Evolutionary conservation across 179 eudicot species (phyloP).

Genomic region (Actinidia chinensis): DNA sequence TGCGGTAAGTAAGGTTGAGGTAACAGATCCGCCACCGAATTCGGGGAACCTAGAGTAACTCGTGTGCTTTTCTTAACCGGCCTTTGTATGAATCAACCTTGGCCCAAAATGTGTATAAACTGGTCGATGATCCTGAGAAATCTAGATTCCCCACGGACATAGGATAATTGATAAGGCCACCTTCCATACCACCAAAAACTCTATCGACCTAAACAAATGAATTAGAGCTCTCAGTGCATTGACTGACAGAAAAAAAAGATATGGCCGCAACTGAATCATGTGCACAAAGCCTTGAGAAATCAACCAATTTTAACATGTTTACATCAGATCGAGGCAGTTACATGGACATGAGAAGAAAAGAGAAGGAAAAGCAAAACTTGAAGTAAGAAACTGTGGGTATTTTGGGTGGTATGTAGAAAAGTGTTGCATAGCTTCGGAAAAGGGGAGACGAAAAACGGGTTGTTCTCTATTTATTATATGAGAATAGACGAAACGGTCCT

Average conservation of each 20-base stretch:
- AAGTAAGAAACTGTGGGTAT: no score
- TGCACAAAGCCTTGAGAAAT: no score
- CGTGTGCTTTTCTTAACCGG: slow-evolving; percentile 59
- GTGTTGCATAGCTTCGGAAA: no score
- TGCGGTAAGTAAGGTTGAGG: slow-evolving; percentile 69
- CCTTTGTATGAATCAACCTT: slow-evolving; percentile 75
- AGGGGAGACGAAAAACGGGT: no score
- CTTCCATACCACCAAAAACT: slow-evolving; percentile 80
- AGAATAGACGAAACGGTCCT: no score
- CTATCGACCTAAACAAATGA: slow-evolving; percentile 74
- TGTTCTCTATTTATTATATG: no score
- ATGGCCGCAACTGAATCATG: no score
- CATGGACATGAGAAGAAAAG: no score
- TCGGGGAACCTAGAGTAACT: slow-evolving; percentile 70
- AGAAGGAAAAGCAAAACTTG: no score
- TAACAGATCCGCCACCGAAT: slow-evolving; percentile 81
- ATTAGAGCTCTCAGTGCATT: neutral
- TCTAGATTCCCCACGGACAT: slow-evolving; percentile 97
- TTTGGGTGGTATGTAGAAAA: no score
- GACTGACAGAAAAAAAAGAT: neutral
- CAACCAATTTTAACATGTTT: no score
- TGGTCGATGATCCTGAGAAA: slow-evolving; percentile 97
- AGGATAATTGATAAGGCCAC: slow-evolving; percentile 81
- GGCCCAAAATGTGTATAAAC: slow-evolving; percentile 77
- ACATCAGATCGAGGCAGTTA: no score